Evolutionary conservation across 2,329 filamentous ascomycete genomes (phyloP).

Genomic region (Boeremia exigua): DNA sequence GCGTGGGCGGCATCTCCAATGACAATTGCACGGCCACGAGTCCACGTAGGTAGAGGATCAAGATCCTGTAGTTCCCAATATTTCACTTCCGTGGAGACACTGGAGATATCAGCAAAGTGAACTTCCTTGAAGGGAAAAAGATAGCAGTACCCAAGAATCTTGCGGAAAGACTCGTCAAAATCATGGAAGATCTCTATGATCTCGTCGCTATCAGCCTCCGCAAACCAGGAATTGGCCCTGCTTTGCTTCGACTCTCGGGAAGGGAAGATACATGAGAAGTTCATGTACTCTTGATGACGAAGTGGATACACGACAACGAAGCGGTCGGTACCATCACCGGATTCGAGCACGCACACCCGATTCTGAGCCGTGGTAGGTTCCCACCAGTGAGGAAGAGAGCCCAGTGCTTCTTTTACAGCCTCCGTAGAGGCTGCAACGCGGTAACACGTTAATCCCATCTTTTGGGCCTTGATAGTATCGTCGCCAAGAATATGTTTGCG

Average conservation of each 20-base stretch:
- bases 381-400: constrained; percentile 17
- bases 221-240: constrained; percentile 45
- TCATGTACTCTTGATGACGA: constrained; percentile 2
- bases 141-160: constrained; percentile 6
- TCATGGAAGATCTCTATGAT: constrained; percentile 48
- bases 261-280: constrained; percentile 13
- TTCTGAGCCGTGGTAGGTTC: constrained; percentile 4
- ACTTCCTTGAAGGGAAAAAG: neutral
- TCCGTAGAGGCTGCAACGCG: constrained; percentile 10
- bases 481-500: neutral
- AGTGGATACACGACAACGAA: constrained; percentile 15
- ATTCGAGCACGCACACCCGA: constrained; percentile 3
- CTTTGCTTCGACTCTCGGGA: neutral
- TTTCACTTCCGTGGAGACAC: constrained; percentile 10
- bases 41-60: constrained; percentile 10
- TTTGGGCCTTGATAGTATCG: constrained; percentile 1
- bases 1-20: constrained; percentile 50
- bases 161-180: constrained; percentile 36
- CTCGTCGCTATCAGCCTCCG: constrained; percentile 39
- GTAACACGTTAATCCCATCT: constrained; percentile 14
- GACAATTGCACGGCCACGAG: constrained; percentile 52
- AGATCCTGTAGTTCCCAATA: constrained; percentile 11
- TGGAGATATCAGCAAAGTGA: neutral
- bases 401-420: constrained; percentile 1
- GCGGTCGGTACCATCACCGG: constrained; percentile 2